Percentiles rank a stretch among this genome's conserved stretches.
Conservation (phyloP, 495 filamentous ascomycete genomes). For the Penicillium malachiteum region DNA sequence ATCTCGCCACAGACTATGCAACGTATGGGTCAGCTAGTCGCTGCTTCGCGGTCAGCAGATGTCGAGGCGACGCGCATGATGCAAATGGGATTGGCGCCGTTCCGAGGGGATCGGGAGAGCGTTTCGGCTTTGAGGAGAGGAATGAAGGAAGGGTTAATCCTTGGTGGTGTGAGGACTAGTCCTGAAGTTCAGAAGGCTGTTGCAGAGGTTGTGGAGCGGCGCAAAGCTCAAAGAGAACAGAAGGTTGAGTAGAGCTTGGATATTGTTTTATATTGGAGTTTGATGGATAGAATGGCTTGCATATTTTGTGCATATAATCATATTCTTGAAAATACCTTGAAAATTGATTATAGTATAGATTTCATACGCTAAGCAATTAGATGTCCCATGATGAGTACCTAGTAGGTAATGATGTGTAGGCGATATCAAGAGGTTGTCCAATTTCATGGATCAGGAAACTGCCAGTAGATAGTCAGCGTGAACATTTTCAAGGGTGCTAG, state of each 20-base stretch:
- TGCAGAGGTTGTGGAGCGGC: constrained; percentile 57
- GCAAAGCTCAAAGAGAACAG: constrained; percentile 34
- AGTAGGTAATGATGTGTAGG: no score
- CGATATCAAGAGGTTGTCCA: no score
- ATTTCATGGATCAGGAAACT: no score
- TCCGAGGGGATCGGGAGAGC: constrained; percentile 64
- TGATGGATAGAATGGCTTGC: neutral
- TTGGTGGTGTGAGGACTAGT: constrained; percentile 69
- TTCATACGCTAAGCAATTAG: no score
- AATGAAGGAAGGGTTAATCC: constrained; percentile 74
- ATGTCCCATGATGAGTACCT: no score
- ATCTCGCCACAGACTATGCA: constrained; percentile 38
- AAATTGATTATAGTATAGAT: no score
- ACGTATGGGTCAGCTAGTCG: constrained; percentile 42
- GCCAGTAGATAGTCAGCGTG: neutral
- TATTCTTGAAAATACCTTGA: no score
- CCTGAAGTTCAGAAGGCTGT: constrained; percentile 75
- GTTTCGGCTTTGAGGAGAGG: constrained; percentile 59
- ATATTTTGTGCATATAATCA: neutral
- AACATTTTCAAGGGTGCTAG: no score
- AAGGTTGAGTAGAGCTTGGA: constrained; percentile 13
- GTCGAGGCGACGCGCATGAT: constrained; percentile 67
- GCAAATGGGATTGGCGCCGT: constrained; percentile 79
- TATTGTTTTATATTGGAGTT: neutral
- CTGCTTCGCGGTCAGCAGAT: constrained; percentile 55